Evolutionary conservation across 2,329 filamentous ascomycete genomes (phyloP).

Genomic region (Drechslerella coelobrocha): DNA sequence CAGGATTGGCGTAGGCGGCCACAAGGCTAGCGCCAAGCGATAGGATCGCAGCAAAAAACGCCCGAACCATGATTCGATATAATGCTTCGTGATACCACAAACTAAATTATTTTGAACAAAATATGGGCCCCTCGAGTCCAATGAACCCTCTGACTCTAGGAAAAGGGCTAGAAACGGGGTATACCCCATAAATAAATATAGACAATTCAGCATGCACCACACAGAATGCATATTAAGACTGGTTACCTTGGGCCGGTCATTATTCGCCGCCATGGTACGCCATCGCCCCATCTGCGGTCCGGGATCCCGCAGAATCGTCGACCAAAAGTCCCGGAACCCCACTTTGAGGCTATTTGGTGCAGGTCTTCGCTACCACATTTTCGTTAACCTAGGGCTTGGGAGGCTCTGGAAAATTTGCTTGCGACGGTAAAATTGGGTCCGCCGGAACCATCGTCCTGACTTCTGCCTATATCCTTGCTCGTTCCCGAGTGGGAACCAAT

Average conservation of each 20-base stretch:
- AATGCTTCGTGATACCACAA: too few relatives aligned
- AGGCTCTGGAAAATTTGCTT: not conserved
- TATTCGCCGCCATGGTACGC: not conserved
- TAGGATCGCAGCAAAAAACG: constrained; percentile 27
- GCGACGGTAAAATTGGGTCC: not conserved
- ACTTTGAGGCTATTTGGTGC: constrained; percentile 12
- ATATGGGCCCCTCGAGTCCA: too few relatives aligned
- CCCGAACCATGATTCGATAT: too few relatives aligned
- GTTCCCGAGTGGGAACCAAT: not conserved
- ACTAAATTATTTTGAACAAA: too few relatives aligned
- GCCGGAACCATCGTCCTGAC: not conserved
- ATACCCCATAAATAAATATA: too few relatives aligned
- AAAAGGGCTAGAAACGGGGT: too few relatives aligned
- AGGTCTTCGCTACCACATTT: constrained; percentile 31
- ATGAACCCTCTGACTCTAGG: too few relatives aligned
- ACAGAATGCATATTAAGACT: too few relatives aligned
- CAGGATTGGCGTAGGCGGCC: constrained; percentile 55
- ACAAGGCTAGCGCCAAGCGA: constrained; percentile 26
- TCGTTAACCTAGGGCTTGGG: not conserved
- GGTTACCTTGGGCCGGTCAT: not conserved
- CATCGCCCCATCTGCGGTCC: constrained; percentile 25
- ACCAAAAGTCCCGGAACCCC: constrained; percentile 20
- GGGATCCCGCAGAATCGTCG: constrained; percentile 28
- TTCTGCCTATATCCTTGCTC: not conserved
- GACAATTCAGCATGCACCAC: too few relatives aligned